A percentile compares a stretch with the other conserved stretches of the same genome.
Evolutionary conservation across 208 protist genomes (phyloP).

Genomic region (Trypanosoma rangeli): DNA sequence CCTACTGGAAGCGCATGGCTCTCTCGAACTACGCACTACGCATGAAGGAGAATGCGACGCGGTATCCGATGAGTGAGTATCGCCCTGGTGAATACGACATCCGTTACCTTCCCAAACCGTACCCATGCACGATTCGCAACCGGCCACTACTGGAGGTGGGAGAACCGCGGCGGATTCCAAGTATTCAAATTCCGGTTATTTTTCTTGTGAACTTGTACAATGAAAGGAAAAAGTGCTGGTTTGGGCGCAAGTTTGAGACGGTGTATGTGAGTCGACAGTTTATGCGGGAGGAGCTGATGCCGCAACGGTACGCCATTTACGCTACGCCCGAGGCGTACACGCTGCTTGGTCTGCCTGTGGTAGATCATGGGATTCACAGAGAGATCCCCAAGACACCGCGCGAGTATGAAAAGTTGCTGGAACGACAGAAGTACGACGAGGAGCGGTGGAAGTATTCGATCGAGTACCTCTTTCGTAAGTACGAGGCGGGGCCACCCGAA

Average conservation of each 20-base stretch:
- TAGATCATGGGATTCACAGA: constrained; percentile 75
- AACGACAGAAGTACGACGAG: constrained; percentile 87
- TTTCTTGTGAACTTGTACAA: constrained; percentile 87
- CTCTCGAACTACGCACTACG: constrained; percentile 75
- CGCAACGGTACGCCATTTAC: constrained; percentile 88
- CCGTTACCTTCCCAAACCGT: constrained; percentile 74
- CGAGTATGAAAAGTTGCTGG: constrained; percentile 81
- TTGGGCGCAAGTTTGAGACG: constrained; percentile 82
- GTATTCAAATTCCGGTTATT: constrained; percentile 78
- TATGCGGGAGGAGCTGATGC: constrained; percentile 79
- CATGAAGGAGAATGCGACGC: constrained; percentile 84
- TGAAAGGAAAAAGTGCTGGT: constrained; percentile 59
- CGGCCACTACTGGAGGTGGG: constrained; percentile 82
- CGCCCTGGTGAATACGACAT: constrained; percentile 85
- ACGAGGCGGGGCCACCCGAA: constrained; percentile 80
- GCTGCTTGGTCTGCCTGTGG: constrained; percentile 76
- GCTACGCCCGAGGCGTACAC: constrained; percentile 83
- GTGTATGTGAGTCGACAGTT: constrained; percentile 74
- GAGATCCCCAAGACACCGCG: constrained; percentile 79
- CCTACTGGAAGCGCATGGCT: constrained; percentile 91
- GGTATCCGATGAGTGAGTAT: constrained; percentile 79
- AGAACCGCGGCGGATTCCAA: constrained; percentile 74
- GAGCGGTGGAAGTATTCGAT: constrained; percentile 91
- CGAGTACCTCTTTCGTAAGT: constrained; percentile 88
- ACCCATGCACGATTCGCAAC: constrained; percentile 74